A percentile compares a stretch with the other conserved stretches of the same genome.
phyloP scores from a whole-genome alignment of 192 early-diverging fungal genomes.

The Phlyctochytrium arcticum region DNA sequence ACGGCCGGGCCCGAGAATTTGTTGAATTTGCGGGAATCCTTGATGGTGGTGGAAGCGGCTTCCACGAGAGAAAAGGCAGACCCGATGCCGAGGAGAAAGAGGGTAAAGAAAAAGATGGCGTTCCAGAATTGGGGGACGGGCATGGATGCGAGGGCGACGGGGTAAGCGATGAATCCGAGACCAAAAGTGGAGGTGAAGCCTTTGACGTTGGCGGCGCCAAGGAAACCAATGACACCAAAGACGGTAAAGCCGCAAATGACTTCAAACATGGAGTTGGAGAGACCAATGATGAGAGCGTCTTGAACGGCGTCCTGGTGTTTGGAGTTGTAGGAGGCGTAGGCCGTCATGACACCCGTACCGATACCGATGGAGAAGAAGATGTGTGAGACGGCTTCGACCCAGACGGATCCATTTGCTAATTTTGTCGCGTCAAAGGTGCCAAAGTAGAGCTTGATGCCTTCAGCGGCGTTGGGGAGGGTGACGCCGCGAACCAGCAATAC shows the following conservation, averaged over 20 bases:
- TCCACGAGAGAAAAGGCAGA: constrained; percentile 1
- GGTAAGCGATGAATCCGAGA: not conserved
- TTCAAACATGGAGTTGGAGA: not conserved
- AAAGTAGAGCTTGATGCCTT: constrained; percentile 2
- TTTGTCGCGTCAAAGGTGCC: not conserved
- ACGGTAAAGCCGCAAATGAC: not conserved
- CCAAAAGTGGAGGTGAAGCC: not conserved
- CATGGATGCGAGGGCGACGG: not conserved
- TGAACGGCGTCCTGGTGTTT: not conserved
- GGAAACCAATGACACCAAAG: constrained; percentile 4
- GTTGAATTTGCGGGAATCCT: not conserved
- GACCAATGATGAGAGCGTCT: not conserved
- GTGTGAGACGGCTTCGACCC: constrained; percentile 1
- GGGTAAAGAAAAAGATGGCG: constrained; percentile 2
- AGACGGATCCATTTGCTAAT: not conserved
- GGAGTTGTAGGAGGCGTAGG: not conserved
- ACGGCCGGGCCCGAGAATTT: not conserved
- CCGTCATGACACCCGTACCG: not conserved
- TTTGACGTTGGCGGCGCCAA: not conserved
- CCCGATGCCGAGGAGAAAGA: not conserved
- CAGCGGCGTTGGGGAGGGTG: not conserved
- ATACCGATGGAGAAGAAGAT: not conserved
- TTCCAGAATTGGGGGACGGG: not conserved
- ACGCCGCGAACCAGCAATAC: not conserved
- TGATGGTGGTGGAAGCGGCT: not conserved